phyloP scores from a whole-genome alignment of 805 yeast species.

The Schwanniomyces polymorphus region DNA sequence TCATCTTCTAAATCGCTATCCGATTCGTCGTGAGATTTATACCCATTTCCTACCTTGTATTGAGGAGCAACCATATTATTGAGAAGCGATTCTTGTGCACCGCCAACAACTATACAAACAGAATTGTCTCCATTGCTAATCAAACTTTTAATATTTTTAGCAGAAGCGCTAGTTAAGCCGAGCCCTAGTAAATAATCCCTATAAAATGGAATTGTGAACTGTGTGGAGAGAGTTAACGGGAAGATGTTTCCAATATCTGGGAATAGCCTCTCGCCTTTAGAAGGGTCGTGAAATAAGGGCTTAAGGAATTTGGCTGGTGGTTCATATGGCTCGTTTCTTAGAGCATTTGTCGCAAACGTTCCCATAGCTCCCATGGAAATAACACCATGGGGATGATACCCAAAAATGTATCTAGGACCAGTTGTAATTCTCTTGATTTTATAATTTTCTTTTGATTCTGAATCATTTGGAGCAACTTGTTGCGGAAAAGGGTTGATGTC shows the following conservation, averaged over 20 bases:
- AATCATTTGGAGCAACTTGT: constrained; percentile 10
- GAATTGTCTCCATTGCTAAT: constrained; percentile 65
- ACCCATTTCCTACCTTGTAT: constrained; percentile 37
- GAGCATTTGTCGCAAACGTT: constrained; percentile 61
- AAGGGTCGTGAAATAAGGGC: constrained; percentile 59
- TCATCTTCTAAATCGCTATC: constrained; percentile 7
- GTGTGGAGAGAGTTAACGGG: constrained; percentile 77
- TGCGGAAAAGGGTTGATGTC: constrained; percentile 15
- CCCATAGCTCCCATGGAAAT: constrained; percentile 91
- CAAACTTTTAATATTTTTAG: constrained; percentile 64
- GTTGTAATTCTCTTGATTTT: constrained; percentile 33
- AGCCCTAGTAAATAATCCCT: constrained; percentile 80
- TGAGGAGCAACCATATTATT: constrained; percentile 36
- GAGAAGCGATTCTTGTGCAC: constrained; percentile 86
- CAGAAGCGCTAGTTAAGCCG: constrained; percentile 85
- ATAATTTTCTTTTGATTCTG: constrained; percentile 3
- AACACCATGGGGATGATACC: constrained; percentile 96
- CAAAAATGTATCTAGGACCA: constrained; percentile 83
- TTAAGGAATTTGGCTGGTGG: constrained; percentile 33
- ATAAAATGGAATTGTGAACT: constrained; percentile 81
- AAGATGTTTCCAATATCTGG: constrained; percentile 82
- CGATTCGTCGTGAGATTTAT: constrained; percentile 12
- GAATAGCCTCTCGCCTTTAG: constrained; percentile 62
- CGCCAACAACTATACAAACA: constrained; percentile 90
- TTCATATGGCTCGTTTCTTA: constrained; percentile 43